Base-by-base conservation (phyloP, 805 yeast species). In the Candida peoriensis region DNA sequence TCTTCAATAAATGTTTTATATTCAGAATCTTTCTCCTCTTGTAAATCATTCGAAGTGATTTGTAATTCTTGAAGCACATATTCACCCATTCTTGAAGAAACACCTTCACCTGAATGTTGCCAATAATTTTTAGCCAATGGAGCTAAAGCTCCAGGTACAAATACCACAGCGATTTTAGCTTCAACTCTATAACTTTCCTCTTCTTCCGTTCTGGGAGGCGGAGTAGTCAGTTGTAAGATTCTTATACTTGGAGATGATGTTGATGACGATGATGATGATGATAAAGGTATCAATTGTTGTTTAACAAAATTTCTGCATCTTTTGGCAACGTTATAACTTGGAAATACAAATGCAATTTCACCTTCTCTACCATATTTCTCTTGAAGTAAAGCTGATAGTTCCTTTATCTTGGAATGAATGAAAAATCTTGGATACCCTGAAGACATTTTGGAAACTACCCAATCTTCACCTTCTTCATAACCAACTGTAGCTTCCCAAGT, bases 51-150 rank as follows among this genome's bases (percentile, higher is more conserved):
- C 44, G 61, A 60, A 33, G 60, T 55, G 42, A 57, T 48, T 53
- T 70, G 48, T 48, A 82, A 60, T 53, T 78, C 85, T 41, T 75
- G 76, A 39, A 82, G 59, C 31, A 84, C 77, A 51, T 86, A 93
- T 58, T 89, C 96, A 1, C 88, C 97, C 55, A 80, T 63, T 49
- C 97, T 68, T 23, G 96, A 85, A 12, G 96, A 85, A 19, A 93
- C 74, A n/a, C 96, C 96, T 58, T 90, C 97, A 19, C 99, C 99
- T 0, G 95, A 68, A 52, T 89, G 96, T 57, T 90, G 97, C 98
- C 98, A 93, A 61, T 86, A 93, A 48, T 77, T 77, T 54, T 86
- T 88, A 25, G 93, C 89, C 4, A 83, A 57, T 42, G 68, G 77
- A 39, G 70, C 77, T 4, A 66, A 63, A 2, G 65, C 57, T 2